A percentile compares a stretch with the other conserved stretches of the same genome.
Conservation (phyloP, 176 grass and related monocot species). For the Triticum aestivum region DNA sequence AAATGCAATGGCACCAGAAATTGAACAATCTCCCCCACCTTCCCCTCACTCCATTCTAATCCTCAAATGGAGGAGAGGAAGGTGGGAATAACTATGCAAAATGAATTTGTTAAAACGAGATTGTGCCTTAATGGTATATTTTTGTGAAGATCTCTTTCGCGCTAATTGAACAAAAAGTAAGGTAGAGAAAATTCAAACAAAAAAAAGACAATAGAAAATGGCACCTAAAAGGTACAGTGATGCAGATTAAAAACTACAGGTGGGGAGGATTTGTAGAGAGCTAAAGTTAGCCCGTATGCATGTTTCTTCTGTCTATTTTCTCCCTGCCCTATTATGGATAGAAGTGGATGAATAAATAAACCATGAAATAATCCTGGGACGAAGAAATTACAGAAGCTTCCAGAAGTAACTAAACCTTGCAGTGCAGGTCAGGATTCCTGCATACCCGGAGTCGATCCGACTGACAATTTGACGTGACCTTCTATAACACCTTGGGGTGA, state of each 20-base stretch:
- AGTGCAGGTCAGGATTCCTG: neutral
- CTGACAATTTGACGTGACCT: neutral
- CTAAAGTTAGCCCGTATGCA: slow-evolving; percentile 26
- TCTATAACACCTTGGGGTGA: neutral
- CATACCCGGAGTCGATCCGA: neutral
- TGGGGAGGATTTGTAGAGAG: slow-evolving; percentile 31
- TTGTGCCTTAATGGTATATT: slow-evolving; percentile 3
- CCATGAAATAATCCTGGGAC: neutral
- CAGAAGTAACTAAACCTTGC: neutral
- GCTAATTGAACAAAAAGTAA: slow-evolving; percentile 9
- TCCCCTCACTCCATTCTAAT: slow-evolving; percentile 32
- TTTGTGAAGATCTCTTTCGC: neutral
- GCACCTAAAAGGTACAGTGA: neutral
- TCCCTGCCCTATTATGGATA: neutral
- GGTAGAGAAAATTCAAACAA: neutral
- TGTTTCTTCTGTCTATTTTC: neutral
- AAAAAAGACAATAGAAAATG: neutral
- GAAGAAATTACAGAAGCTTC: neutral
- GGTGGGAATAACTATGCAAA: slow-evolving; percentile 17
- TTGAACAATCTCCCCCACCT: slow-evolving; percentile 26
- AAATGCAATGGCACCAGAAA: neutral
- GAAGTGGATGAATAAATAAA: neutral
- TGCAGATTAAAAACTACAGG: neutral
- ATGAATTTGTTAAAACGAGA: neutral
- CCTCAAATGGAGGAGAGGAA: slow-evolving; percentile 42